A percentile compares a stretch with the other conserved stretches of the same genome.
phyloP scores from a whole-genome alignment of 176 grass and related monocot species.

The Saccharum officinarum region DNA sequence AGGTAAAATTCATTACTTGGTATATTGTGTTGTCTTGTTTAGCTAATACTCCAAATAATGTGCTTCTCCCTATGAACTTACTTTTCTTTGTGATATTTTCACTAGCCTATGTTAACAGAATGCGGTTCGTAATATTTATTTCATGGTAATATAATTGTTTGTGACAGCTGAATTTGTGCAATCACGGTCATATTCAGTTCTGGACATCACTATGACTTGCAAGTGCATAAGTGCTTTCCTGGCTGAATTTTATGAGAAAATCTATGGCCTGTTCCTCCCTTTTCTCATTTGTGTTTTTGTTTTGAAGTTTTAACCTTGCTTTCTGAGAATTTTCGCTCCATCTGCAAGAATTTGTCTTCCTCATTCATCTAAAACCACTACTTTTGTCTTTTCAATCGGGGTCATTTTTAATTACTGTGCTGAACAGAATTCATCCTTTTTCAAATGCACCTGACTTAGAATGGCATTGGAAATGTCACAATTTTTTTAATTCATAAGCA shows the following conservation, averaged over 20 bases:
- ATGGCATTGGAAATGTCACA: neutral
- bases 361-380: neutral
- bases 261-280: neutral
- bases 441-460: neutral
- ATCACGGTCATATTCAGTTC: neutral
- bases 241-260: neutral
- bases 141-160: conserved; percentile 6
- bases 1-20: conserved; percentile 47
- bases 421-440: neutral
- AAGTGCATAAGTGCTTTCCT: neutral
- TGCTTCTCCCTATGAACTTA: conserved; percentile 7
- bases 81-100: neutral
- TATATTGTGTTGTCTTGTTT: conserved; percentile 21
- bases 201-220: neutral
- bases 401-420: neutral
- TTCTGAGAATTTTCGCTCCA: neutral
- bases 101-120: neutral
- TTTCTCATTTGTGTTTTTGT: neutral
- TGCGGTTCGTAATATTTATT: conserved; percentile 8
- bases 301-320: conserved; percentile 16
- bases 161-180: conserved; percentile 4
- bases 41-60: neutral
- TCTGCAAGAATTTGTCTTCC: neutral
- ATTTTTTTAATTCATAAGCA: neutral
- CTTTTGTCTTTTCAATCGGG: neutral